Evolutionary conservation across 1,284 basidiomycete species (phyloP), one percentile per base, ranked within the genome.

Genomic region (Microbotryum violaceum): DNA sequence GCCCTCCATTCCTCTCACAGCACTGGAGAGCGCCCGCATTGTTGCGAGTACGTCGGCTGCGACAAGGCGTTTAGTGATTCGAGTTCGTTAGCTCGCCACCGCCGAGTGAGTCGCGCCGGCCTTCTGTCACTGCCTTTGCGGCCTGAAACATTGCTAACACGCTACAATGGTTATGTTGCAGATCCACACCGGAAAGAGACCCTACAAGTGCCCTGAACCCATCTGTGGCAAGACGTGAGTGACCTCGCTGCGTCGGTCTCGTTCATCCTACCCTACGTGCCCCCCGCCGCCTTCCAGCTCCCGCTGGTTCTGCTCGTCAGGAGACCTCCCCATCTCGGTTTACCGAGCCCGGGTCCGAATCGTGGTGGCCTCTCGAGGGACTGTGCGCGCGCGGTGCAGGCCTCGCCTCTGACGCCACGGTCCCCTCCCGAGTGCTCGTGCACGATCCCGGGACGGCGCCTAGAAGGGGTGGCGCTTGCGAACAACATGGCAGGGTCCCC

Each of bases 11-110:
- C 54, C 29, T 6, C 45, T n/a, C 58, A 6, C 44, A 68, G 67
- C 80, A 81, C 81, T 27, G 82, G 81, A 21, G 82, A 82, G 67
- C 75, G 79, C 27, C 82, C 82, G 1, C 81, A 83, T 70, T 70
- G 74, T 27, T 83, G 82, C 72, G 73, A 78, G 70, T 49, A 54
- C 37, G 46, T 46, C 46, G 72, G 68, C 2, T 79, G 79, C 70
- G 57, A 70, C 57, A 81, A 80, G 72, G 75, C 78, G 10, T 82
- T 82, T 70, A 78, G 78, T 52, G 81, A 82, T 70, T 81, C 80
- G 18, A 77, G 76, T 53, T 60, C 58, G 14, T 52, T 65, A 1
- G 64, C 64, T 27, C 54, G 64, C 23, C 64, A 65, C 46, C 64
- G 64, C 20, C 56, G 64, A 16, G 63, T 65, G 23, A 56, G 63